Percentiles rank a stretch among this genome's conserved stretches.
phyloP scores from a whole-genome alignment of 352 stramenopile species.

The Phytophthora uliginosa region DNA sequence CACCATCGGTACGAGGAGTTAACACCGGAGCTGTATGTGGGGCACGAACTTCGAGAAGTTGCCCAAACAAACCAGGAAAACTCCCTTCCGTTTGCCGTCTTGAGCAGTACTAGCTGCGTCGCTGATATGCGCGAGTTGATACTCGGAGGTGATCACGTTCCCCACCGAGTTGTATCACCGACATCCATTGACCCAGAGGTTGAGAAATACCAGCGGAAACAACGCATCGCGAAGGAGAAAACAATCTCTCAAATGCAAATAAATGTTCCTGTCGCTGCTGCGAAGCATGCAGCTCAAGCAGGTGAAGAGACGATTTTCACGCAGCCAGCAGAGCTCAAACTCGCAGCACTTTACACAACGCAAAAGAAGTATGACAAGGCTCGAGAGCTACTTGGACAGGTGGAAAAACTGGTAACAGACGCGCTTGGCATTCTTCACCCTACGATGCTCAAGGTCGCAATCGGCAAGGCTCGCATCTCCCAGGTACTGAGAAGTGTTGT shows the following conservation, averaged over 20 bases:
- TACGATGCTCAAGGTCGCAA: conserved; percentile 68
- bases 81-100: conserved; percentile 31
- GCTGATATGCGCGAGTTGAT: conserved; percentile 42
- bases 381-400: conserved; percentile 39
- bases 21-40: conserved; percentile 37
- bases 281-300: conserved; percentile 48
- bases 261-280: conserved; percentile 56
- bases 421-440: conserved; percentile 59
- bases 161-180: too few relatives aligned
- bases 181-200: conserved; percentile 47
- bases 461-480: conserved; percentile 45
- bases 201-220: conserved; percentile 57
- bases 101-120: conserved; percentile 41
- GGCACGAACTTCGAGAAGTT: conserved; percentile 27
- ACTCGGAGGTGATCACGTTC: conserved; percentile 1
- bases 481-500: conserved; percentile 22
- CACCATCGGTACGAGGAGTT: conserved; percentile 68
- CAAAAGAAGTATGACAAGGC: conserved; percentile 73
- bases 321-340: conserved; percentile 58
- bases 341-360: conserved; percentile 64
- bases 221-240: conserved; percentile 58
- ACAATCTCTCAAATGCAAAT: conserved; percentile 66
- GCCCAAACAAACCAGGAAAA: conserved; percentile 37
- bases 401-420: conserved; percentile 38
- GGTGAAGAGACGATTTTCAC: conserved; percentile 57